Conservation (phyloP, 208 protist genomes). For the Leishmania arabica region DNA sequence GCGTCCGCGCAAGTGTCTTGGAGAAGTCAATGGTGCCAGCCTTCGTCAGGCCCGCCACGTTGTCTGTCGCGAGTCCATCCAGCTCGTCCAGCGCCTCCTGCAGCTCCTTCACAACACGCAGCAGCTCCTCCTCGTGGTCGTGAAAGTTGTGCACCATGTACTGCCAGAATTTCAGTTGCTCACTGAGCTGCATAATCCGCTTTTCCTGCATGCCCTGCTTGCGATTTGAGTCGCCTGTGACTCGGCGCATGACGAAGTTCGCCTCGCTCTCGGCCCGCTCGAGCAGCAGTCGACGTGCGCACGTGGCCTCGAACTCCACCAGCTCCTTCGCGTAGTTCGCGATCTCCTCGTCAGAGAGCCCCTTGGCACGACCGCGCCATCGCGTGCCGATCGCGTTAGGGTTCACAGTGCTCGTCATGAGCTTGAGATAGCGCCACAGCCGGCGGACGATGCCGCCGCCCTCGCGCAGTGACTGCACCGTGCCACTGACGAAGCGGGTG, state of each 20-base stretch:
- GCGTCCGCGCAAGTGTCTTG: constrained; percentile 37
- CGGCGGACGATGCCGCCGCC: constrained; percentile 45
- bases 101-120: constrained; percentile 74
- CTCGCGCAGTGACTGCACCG: constrained; percentile 69
- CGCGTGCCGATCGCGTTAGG: constrained; percentile 89
- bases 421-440: constrained; percentile 29
- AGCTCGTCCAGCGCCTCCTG: constrained; percentile 76
- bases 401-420: constrained; percentile 45
- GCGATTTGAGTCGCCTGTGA: constrained; percentile 78
- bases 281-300: constrained; percentile 75
- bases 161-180: constrained; percentile 93
- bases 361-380: constrained; percentile 79
- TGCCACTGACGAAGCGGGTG: constrained; percentile 85
- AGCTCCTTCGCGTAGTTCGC: constrained; percentile 89
- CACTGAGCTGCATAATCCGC: constrained; percentile 76
- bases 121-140: constrained; percentile 89
- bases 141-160: constrained; percentile 94
- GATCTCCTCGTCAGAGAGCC: constrained; percentile 85
- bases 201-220: constrained; percentile 92
- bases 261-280: constrained; percentile 87
- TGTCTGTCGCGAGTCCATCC: constrained; percentile 69
- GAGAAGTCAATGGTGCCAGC: constrained; percentile 88
- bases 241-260: constrained; percentile 89
- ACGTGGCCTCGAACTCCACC: constrained; percentile 88
- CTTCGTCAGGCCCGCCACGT: constrained; percentile 44